A percentile compares a stretch with the other conserved stretches of the same genome.
These are phyloP conservation scores for Candida rishiriensis DNA, from an alignment of 805 yeast genomes.

Conservation along the genomic window DNA sequence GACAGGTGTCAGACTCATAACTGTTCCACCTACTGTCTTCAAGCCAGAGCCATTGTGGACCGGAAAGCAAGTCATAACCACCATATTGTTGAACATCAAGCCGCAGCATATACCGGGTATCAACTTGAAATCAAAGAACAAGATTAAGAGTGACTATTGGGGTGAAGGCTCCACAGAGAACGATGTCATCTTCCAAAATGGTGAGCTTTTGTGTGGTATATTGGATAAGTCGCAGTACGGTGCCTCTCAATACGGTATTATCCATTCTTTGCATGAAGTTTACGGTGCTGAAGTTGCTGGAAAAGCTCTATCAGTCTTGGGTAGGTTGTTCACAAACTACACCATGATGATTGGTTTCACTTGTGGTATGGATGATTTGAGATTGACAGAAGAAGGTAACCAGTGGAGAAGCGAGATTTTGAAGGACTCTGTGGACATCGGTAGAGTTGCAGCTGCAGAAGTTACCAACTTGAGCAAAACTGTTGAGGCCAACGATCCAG, in stretches of 20 bases:
- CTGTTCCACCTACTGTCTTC: constrained; percentile 83
- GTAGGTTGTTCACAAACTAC: constrained; percentile 91
- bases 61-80: constrained; percentile 93
- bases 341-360: constrained; percentile 91
- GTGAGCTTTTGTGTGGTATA: constrained; percentile 87
- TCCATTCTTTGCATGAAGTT: constrained; percentile 93
- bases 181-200: constrained; percentile 78
- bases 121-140: constrained; percentile 77
- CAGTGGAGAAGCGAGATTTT: constrained; percentile 81
- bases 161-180: constrained; percentile 80
- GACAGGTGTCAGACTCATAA: constrained; percentile 55
- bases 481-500: constrained; percentile 50
- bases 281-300: constrained; percentile 93
- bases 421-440: constrained; percentile 71
- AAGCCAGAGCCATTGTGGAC: constrained; percentile 95
- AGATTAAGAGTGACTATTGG: constrained; percentile 95
- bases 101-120: constrained; percentile 89
- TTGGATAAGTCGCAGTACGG: constrained; percentile 98
- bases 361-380: constrained; percentile 99
- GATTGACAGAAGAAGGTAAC: constrained; percentile 89
- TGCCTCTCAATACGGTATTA: constrained; percentile 94
- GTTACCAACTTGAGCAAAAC: constrained; percentile 76
- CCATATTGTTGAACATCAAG: constrained; percentile 83
- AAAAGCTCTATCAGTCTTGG: constrained; percentile 83
- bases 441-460: constrained; percentile 90